phyloP scores from a whole-genome alignment of 1,139 yeast species.

The Geotrichum cucujoidarum region DNA sequence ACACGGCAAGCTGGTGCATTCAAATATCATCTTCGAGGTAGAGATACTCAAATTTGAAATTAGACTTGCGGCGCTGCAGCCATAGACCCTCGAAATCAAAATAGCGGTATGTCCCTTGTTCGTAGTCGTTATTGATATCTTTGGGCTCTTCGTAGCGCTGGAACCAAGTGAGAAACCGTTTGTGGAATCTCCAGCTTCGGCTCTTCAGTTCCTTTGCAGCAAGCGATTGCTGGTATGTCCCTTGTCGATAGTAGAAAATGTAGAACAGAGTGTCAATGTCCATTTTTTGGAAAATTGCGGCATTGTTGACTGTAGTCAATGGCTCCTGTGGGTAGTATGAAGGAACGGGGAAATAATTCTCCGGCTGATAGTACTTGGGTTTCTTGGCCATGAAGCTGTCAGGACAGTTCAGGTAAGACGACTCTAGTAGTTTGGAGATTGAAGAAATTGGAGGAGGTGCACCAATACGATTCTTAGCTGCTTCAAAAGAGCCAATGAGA shows the following conservation, averaged over 20 bases:
- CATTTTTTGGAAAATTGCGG: conserved; percentile 57
- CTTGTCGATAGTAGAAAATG: conserved; percentile 79
- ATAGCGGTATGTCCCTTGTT: conserved; percentile 64
- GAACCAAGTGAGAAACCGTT: conserved; percentile 78
- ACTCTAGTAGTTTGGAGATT: conserved; percentile 59
- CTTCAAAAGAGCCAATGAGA: conserved; percentile 45
- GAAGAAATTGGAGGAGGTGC: conserved; percentile 54
- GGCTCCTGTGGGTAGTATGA: conserved; percentile 92
- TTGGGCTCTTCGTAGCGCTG: conserved; percentile 57
- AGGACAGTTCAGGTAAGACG: conserved; percentile 81
- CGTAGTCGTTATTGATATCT: conserved; percentile 42
- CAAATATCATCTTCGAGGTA: conserved; percentile 42
- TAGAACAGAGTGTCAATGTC: conserved; percentile 87
- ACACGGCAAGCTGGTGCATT: background rate
- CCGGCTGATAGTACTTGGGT: conserved; percentile 69
- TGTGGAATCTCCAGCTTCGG: conserved; percentile 88
- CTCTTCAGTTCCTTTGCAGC: conserved; percentile 78
- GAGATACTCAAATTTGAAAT: conserved; percentile 53
- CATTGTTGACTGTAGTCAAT: conserved; percentile 39
- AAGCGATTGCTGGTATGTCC: conserved; percentile 65
- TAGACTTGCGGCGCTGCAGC: conserved; percentile 76
- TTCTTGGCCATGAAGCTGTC: conserved; percentile 88
- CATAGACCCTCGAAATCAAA: conserved; percentile 90
- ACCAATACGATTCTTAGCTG: conserved; percentile 43
- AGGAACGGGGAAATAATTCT: conserved; percentile 86